Conservation (phyloP, 164 flowering plant genomes). For the Buxus sempervirens region DNA sequence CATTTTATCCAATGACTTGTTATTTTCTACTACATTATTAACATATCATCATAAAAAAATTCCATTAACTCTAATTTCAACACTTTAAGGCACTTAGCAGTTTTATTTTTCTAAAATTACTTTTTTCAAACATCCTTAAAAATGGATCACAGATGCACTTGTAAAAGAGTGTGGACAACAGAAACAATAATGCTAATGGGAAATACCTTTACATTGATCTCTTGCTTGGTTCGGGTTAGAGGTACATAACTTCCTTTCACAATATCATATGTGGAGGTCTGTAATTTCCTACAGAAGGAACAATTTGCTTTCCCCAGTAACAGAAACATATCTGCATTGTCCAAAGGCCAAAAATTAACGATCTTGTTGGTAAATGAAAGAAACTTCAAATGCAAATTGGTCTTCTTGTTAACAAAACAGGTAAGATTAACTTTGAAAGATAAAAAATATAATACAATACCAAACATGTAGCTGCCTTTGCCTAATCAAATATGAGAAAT, state of each 20-base stretch:
- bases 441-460: background rate
- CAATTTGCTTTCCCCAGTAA: conserved; percentile 19
- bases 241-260: conserved; percentile 59
- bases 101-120: too few relatives aligned
- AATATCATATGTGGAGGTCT: conserved; percentile 47
- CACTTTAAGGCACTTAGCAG: too few relatives aligned
- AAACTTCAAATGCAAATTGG: background rate
- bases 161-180: background rate
- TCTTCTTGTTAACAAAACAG: background rate
- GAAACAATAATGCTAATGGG: background rate
- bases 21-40: too few relatives aligned
- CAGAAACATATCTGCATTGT: conserved; percentile 27
- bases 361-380: background rate
- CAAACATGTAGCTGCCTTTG: background rate
- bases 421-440: background rate
- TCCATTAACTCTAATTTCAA: too few relatives aligned
- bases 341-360: background rate
- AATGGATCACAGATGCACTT: background rate
- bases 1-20: too few relatives aligned
- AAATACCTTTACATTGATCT: conserved; percentile 28
- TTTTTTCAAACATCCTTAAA: background rate
- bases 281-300: conserved; percentile 48
- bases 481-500: background rate
- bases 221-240: conserved; percentile 15
- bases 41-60: too few relatives aligned